Percentiles rank a stretch among this genome's conserved stretches.
Conservation (phyloP, 2,329 filamentous ascomycete genomes). For the Fusarium chlamydosporum region DNA sequence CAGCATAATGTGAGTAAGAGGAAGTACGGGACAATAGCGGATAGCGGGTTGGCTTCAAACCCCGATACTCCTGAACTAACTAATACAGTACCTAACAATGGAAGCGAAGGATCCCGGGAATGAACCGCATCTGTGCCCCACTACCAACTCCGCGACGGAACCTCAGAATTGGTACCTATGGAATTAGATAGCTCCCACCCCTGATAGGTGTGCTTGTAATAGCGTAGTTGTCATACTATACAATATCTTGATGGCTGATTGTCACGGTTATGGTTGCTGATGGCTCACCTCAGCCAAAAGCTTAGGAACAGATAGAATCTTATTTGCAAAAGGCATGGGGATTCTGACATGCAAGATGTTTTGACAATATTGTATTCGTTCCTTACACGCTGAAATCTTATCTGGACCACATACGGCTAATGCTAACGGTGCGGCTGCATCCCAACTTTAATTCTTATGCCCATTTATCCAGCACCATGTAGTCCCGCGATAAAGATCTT, state of each 20-base stretch:
- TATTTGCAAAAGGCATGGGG: not conserved
- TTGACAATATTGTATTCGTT: not conserved
- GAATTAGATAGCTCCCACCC: constrained; percentile 6
- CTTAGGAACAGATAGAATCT: not conserved
- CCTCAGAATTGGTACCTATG: constrained; percentile 13
- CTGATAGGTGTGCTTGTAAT: constrained; percentile 10
- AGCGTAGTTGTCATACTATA: too few relatives aligned
- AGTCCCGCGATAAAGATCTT: not conserved
- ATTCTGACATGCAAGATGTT: not conserved
- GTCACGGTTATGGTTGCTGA: not conserved
- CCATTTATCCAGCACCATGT: not conserved
- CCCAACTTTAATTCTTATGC: constrained; percentile 15
- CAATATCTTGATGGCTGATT: not conserved
- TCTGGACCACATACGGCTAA: constrained; percentile 9
- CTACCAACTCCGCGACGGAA: constrained; percentile 22
- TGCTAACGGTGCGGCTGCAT: constrained; percentile 9
- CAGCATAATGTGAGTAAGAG: not conserved
- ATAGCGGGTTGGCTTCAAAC: constrained; percentile 37
- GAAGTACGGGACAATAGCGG: constrained; percentile 23
- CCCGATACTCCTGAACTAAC: constrained; percentile 32
- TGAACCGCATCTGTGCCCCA: constrained; percentile 26
- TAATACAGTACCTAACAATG: too few relatives aligned
- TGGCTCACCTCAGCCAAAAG: constrained; percentile 46
- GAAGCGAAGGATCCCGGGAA: constrained; percentile 42
- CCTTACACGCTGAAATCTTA: constrained; percentile 8